Base-by-base conservation (phyloP, 2,329 filamentous ascomycete species). In the Aspergillus alliaceus region DNA sequence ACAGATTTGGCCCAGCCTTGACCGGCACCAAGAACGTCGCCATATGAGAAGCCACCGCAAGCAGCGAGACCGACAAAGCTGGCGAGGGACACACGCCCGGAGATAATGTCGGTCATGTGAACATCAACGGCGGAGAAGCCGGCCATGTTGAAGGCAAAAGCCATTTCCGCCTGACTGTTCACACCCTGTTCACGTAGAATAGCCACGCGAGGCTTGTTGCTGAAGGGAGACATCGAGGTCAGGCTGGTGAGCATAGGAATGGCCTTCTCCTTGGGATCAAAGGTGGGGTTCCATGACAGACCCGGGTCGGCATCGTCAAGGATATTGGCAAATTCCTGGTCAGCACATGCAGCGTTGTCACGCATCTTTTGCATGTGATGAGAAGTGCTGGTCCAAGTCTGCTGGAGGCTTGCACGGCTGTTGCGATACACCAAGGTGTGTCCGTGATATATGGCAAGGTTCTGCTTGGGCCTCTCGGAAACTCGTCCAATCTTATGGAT, bases 21-120 rank as follows among this genome's bases (percentile, higher is more conserved):
- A 53, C 95, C 95, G n/a, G 95, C 95, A 58, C 93, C 95, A 0
- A 98, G 84, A 35, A 93, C 90, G 66, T 93, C 90, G 65, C 92
- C 92, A 72, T 96, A 98, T 15, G 91, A 96, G 84, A 99, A 98
- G 50, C 95, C 95, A 71, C 95, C 95, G 64, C 93, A 96, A n/a
- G 92, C 92, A 34, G 93, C 95, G 47, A 98, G 83, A 64, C 95
- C 95, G 31, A 88, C 87, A 73, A 97, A 97, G 61, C 87, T 88
- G 39, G 87, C 83, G 8, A 99, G 86, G 0, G 90, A 92, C 60
- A 90, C 86, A 15, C 90, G 89, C 11, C 86, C 86, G 24, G 91
- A 86, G 55, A 98, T 87, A 49, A 89, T 82, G 67, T 98, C 93
- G 3, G 90, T 95, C 95, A 99, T 98, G 81, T 97, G 93, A 1